These are phyloP conservation scores for Curvularia sp. DNA, from an alignment of 2,329 filamentous ascomycete species.

Conservation along the genomic window DNA sequence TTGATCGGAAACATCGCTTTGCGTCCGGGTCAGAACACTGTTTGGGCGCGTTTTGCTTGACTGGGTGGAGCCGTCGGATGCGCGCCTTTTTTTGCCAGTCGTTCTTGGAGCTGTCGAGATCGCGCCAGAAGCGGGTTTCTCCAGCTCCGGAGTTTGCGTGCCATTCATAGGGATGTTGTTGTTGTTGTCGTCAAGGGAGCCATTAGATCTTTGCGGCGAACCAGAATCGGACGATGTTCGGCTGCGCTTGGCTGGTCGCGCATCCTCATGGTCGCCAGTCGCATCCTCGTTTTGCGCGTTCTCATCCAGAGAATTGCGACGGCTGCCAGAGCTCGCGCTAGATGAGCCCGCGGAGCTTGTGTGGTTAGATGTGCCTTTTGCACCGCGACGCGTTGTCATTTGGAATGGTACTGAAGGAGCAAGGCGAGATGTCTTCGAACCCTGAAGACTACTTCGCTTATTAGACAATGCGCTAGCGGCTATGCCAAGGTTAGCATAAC, in stretches of 20 bases:
- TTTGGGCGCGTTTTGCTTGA: conserved; percentile 45
- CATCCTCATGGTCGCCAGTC: conserved; percentile 44
- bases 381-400: conserved; percentile 58
- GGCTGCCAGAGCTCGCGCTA: conserved; percentile 47
- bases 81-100: conserved; percentile 43
- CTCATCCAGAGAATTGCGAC: conserved; percentile 51
- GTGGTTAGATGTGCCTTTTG: conserved; percentile 49
- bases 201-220: conserved; percentile 45
- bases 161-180: conserved; percentile 35
- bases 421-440: conserved; percentile 50
- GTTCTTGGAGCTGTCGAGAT: conserved; percentile 30
- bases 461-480: conserved; percentile 44
- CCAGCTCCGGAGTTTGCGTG: conserved; percentile 36
- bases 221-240: conserved; percentile 50
- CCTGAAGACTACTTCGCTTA: conserved; percentile 49
- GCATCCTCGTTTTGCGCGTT: conserved; percentile 40
- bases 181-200: conserved; percentile 37
- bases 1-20: conserved; percentile 47
- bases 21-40: conserved; percentile 46
- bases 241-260: conserved; percentile 49
- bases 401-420: conserved; percentile 58
- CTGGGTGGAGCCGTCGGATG: conserved; percentile 43
- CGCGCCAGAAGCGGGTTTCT: conserved; percentile 29
- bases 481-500: conserved; percentile 49
- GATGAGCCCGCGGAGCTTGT: conserved; percentile 47